Percentiles rank a stretch among this genome's conserved stretches.
These are phyloP conservation scores for Biscogniauxia marginata DNA, from an alignment of 2,329 filamentous ascomycete species.

Conservation along the genomic window DNA sequence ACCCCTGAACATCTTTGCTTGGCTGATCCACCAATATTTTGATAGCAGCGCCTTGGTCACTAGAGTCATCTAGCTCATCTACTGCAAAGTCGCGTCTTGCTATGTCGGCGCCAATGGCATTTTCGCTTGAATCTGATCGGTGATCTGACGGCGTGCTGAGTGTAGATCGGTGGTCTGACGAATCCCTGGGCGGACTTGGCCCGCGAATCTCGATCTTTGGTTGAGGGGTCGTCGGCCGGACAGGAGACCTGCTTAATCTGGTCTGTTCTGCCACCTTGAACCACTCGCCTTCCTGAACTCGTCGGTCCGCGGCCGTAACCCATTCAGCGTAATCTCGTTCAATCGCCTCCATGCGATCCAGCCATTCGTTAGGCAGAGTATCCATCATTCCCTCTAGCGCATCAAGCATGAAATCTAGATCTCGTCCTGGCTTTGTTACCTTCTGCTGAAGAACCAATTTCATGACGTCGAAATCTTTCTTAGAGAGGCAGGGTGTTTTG, in stretches of 20 bases:
- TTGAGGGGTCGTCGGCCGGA: conserved; percentile 20
- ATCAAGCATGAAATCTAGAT: conserved; percentile 84
- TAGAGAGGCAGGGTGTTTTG: conserved; percentile 35
- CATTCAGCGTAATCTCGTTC: conserved; percentile 79
- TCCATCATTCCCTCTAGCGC: conserved; percentile 80
- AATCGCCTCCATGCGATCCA: conserved; percentile 78
- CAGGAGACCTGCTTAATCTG: not conserved
- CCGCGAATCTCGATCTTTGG: conserved; percentile 29
- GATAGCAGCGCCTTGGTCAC: conserved; percentile 9
- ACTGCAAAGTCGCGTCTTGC: conserved; percentile 7
- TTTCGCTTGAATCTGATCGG: conserved; percentile 17
- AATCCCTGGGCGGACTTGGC: conserved; percentile 24
- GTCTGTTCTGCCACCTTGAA: conserved; percentile 18
- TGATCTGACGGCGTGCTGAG: conserved; percentile 14
- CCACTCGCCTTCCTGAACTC: conserved; percentile 67
- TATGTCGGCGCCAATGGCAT: not conserved
- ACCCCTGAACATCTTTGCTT: conserved; percentile 7
- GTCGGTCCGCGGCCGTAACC: conserved; percentile 74
- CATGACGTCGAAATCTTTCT: conserved; percentile 55
- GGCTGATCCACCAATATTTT: conserved; percentile 20
- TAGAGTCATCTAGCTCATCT: conserved; percentile 2
- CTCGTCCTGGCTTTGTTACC: conserved; percentile 66
- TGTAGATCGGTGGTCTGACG: conserved; percentile 13
- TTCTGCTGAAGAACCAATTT: conserved; percentile 64
- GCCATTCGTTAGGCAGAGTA: conserved; percentile 81